Percentiles rank a stretch among this genome's conserved stretches.
phyloP scores from a whole-genome alignment of 2,329 filamentous ascomycete species.

The Colletotrichum sp. region DNA sequence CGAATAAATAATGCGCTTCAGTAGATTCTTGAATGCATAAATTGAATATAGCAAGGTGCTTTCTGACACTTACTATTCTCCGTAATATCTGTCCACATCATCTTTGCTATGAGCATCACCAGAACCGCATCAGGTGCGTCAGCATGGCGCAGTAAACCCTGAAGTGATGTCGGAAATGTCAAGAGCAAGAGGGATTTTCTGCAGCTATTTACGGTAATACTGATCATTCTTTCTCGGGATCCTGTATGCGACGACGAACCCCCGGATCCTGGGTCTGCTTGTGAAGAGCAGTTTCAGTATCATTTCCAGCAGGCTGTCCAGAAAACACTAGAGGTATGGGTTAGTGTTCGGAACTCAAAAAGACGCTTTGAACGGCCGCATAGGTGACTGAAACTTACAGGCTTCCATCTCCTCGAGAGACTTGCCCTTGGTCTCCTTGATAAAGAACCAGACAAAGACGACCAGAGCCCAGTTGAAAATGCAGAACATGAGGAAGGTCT shows the following conservation, averaged over 20 bases:
- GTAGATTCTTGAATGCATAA: background rate
- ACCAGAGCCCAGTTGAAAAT: conserved; percentile 53
- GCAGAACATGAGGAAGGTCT: conserved; percentile 54
- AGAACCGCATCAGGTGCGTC: too few relatives aligned
- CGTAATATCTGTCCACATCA: background rate
- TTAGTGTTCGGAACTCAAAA: background rate
- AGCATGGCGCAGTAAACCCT: too few relatives aligned
- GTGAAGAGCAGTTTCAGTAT: background rate
- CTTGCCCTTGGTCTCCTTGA: conserved; percentile 48
- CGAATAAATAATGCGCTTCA: background rate
- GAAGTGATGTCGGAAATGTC: background rate
- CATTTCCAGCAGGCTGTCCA: background rate
- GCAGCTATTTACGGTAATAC: background rate
- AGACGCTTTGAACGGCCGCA: background rate
- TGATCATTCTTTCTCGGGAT: background rate
- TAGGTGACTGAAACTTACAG: conserved; percentile 23
- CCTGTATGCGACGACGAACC: background rate
- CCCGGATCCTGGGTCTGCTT: background rate
- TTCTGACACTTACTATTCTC: background rate
- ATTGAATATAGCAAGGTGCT: background rate
- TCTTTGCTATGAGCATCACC: too few relatives aligned
- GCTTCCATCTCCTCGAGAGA: conserved; percentile 47
- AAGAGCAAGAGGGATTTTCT: background rate
- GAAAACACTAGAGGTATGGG: background rate
- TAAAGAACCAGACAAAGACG: conserved; percentile 45